Conservation (phyloP, 805 yeast species). For the Metschnikowia matae region DNA sequence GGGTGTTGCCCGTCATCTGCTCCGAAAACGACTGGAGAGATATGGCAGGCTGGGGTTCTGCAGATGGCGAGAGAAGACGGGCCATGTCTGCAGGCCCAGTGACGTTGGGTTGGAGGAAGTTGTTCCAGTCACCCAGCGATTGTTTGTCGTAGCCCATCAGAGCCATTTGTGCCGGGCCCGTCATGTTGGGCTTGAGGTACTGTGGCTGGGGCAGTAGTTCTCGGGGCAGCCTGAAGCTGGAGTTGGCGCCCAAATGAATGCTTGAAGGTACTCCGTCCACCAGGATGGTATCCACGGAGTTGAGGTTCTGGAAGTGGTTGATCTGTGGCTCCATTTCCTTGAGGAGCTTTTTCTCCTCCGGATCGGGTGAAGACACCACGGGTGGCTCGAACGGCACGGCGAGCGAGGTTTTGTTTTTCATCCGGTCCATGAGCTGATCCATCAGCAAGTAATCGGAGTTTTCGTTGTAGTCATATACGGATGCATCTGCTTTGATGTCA, state of each 20-base stretch:
- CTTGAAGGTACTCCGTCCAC: slow-evolving; percentile 65
- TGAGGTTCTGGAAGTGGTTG: slow-evolving; percentile 64
- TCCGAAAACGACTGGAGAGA: slow-evolving; percentile 38
- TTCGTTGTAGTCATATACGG: slow-evolving; percentile 17
- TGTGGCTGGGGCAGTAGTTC: slow-evolving; percentile 15
- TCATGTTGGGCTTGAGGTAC: slow-evolving; percentile 40
- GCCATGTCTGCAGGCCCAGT: slow-evolving; percentile 35
- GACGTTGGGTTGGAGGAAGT: slow-evolving; percentile 23
- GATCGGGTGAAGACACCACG: slow-evolving; percentile 30
- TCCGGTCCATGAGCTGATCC: slow-evolving; percentile 60
- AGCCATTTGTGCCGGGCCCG: slow-evolving; percentile 44
- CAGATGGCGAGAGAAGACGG: slow-evolving; percentile 23
- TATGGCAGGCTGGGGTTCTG: slow-evolving; percentile 23
- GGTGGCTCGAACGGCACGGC: slow-evolving; percentile 10
- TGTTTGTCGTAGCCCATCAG: slow-evolving; percentile 16
- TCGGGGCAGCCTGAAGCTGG: slow-evolving; percentile 12
- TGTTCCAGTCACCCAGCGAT: slow-evolving; percentile 1
- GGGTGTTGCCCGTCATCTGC: slow-evolving; percentile 39
- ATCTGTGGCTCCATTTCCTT: slow-evolving; percentile 73
- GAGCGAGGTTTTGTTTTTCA: slow-evolving; percentile 23
- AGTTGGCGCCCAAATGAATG: slow-evolving; percentile 34
- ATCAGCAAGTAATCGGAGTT: slow-evolving; percentile 58
- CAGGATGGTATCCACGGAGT: slow-evolving; percentile 69
- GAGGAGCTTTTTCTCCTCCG: slow-evolving; percentile 66
- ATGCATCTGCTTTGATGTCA: slow-evolving; percentile 28